These are phyloP conservation scores for Abrus precatorius DNA, from an alignment of 306 rosid genomes.

Conservation along the genomic window DNA sequence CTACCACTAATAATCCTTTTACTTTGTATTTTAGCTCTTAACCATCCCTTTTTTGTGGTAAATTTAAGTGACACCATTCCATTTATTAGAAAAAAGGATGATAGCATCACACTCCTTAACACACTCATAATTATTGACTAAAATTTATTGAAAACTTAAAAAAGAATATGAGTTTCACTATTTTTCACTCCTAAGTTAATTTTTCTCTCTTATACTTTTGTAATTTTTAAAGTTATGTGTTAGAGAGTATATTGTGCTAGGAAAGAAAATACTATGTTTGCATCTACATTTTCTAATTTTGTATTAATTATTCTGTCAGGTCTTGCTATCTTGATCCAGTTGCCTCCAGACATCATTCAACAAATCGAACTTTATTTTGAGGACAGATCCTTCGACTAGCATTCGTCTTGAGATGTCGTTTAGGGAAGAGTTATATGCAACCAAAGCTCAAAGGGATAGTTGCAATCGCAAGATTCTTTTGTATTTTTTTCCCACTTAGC, in stretches of 20 bases:
- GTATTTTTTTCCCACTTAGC: not conserved
- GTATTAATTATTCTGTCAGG: conserved; percentile 50
- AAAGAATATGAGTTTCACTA: too few relatives aligned
- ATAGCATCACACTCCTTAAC: too few relatives aligned
- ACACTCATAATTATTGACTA: too few relatives aligned
- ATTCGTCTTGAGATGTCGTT: conserved; percentile 10
- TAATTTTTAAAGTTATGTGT: too few relatives aligned
- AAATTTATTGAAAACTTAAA: too few relatives aligned
- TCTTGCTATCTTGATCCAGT: conserved; percentile 64
- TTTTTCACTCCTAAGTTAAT: too few relatives aligned
- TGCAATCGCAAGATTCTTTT: conserved; percentile 13
- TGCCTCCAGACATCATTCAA: conserved; percentile 56
- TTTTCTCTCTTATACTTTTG: too few relatives aligned
- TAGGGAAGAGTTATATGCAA: conserved; percentile 19
- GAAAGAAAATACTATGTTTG: not conserved
- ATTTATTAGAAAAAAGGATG: too few relatives aligned
- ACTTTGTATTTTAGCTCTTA: not conserved
- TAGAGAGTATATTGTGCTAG: too few relatives aligned
- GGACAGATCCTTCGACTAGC: conserved; percentile 42
- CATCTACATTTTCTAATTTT: conserved; percentile 16
- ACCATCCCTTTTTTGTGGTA: not conserved
- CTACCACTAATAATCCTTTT: conserved; percentile 1
- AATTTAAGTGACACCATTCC: too few relatives aligned
- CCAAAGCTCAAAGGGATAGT: conserved; percentile 14
- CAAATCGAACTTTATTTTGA: conserved; percentile 54